phyloP scores from a whole-genome alignment of 306 rosid genomes.

The Cucurbita argyrosperma region DNA sequence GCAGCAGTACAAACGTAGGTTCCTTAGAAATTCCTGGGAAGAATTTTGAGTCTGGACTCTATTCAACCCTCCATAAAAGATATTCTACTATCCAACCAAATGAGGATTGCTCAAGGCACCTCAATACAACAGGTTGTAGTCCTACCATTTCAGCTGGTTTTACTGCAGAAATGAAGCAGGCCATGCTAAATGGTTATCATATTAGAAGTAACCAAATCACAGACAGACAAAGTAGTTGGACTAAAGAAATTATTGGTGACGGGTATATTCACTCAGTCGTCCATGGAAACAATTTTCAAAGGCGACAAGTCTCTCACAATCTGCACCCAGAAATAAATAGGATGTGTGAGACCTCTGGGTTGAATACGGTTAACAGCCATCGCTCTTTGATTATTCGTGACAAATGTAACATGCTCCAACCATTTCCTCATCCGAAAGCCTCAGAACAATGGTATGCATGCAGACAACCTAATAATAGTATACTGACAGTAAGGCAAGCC shows the following conservation, averaged over 20 bases:
- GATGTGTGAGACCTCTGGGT: not conserved
- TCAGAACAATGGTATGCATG: slow-evolving; percentile 7
- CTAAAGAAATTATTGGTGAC: slow-evolving; percentile 15
- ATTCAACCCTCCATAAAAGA: slow-evolving; percentile 17
- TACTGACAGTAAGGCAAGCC: slow-evolving; percentile 8
- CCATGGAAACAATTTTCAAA: slow-evolving; percentile 12
- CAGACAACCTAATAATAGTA: not conserved
- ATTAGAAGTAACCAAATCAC: slow-evolving; percentile 14
- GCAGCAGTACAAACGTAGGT: slow-evolving; percentile 11
- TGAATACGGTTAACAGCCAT: slow-evolving; percentile 2
- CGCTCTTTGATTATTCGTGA: slow-evolving; percentile 3
- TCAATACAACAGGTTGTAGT: slow-evolving; percentile 6
- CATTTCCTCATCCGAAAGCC: slow-evolving; percentile 6
- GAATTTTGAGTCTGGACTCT: slow-evolving; percentile 21
- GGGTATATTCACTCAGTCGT: slow-evolving; percentile 17
- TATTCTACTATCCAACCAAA: slow-evolving; percentile 13
- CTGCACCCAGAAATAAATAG: slow-evolving; percentile 10
- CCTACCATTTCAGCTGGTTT: slow-evolving; percentile 8
- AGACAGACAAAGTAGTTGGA: not conserved
- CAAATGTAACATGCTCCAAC: slow-evolving; percentile 1
- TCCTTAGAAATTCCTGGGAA: slow-evolving; percentile 23
- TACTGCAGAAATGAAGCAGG: slow-evolving; percentile 12
- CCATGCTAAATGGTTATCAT: slow-evolving; percentile 16
- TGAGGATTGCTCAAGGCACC: slow-evolving; percentile 16
- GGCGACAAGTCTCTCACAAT: slow-evolving; percentile 15